Conservation (phyloP, 495 filamentous ascomycete genomes). For the Lichenothelia convexa region DNA sequence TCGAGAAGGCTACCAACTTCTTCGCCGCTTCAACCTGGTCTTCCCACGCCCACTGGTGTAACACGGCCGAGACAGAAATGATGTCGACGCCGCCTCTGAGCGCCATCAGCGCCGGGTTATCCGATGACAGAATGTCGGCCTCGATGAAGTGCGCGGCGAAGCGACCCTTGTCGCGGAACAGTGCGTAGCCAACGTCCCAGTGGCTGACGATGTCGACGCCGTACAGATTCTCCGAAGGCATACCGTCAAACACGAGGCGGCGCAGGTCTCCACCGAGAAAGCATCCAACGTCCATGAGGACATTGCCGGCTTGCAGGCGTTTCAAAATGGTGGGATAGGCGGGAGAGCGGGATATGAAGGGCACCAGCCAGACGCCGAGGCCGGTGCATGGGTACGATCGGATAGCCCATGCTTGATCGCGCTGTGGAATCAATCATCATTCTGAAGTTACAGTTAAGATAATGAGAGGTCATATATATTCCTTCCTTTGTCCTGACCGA, state of each 20-base stretch:
- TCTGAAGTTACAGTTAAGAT: too few species aligned
- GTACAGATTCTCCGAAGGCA: constrained; percentile 12
- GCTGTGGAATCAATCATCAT: too few species aligned
- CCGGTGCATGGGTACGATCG: constrained; percentile 12
- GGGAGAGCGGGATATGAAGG: constrained; percentile 1
- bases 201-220: constrained; percentile 16
- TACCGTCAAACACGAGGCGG: constrained; percentile 17
- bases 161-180: constrained; percentile 18
- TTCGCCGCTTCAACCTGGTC: constrained; percentile 13
- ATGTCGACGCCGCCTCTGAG: constrained; percentile 15
- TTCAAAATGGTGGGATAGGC: constrained; percentile 4
- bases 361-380: constrained; percentile 2
- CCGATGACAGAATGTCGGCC: constrained; percentile 11
- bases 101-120: constrained; percentile 3
- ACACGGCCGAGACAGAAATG: constrained; percentile 11
- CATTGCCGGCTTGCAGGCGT: constrained; percentile 9
- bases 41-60: constrained; percentile 22
- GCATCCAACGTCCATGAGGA: constrained; percentile 23
- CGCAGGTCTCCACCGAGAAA: constrained; percentile 23
- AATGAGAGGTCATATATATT: too few species aligned
- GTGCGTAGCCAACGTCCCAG: constrained; percentile 17
- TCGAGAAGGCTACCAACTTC: background rate
- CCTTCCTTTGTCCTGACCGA: too few species aligned
- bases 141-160: constrained; percentile 11
- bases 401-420: too few species aligned